Conservation (phyloP, 768 basidiomycete genomes). For the Leucogyrophana mollusca region DNA sequence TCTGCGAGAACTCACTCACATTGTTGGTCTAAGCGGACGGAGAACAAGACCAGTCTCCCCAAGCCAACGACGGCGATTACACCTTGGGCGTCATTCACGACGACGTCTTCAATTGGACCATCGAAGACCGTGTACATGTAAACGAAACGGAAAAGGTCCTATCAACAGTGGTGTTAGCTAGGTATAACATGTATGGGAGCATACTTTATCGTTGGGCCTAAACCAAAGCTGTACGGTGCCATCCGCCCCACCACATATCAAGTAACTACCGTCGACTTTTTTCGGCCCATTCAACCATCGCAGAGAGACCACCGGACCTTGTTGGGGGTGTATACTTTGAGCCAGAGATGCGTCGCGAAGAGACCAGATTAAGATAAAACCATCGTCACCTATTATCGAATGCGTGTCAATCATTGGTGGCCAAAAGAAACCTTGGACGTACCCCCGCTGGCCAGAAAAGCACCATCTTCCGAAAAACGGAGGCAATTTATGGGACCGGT, state of each 20-base stretch:
- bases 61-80: neutral
- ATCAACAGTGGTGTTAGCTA: neutral
- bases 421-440: no score
- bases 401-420: neutral
- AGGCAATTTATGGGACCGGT: conserved; percentile 2
- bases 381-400: conserved; percentile 2
- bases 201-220: neutral
- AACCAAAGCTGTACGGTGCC: conserved; percentile 2
- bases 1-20: neutral
- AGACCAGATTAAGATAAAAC: conserved; percentile 2
- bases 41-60: no score
- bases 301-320: conserved; percentile 1
- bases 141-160: neutral
- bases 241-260: neutral
- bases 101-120: conserved; percentile 1
- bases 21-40: no score
- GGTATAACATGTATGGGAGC: neutral
- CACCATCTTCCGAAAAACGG: conserved; percentile 1
- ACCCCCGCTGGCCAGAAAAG: conserved; percentile 1
- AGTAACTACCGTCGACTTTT: neutral
- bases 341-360: neutral
- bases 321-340: neutral
- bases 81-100: neutral
- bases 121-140: conserved; percentile 3
- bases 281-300: neutral